Evolutionary conservation across 805 yeast species (phyloP), one percentile per base, ranked within the genome.

Genomic region (Starmerella khaoyaiensis): DNA sequence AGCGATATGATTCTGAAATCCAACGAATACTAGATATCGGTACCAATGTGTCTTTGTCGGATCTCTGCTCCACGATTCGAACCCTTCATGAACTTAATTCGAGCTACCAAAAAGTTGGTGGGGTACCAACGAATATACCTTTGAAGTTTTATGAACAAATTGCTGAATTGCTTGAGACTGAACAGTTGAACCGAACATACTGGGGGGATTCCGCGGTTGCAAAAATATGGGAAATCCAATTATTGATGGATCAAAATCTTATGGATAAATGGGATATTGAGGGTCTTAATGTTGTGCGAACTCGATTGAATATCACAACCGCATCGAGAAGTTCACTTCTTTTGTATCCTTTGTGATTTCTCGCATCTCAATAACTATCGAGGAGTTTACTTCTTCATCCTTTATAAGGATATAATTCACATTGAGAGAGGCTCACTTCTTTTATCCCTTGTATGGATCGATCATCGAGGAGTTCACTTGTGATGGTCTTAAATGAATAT

Each of bases 261-360:
- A 37, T 35, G 9, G 27, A 31, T 5, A 15, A 21, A 3, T 45
- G 46, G 48, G 28, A 20, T 8, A 35, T 33, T 12, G 17, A 20
- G 3, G 32, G 40, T 2, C 23, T 44, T 8, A 28, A n/a, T 4
- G n/a, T 12, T 4, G 21, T 44, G 21, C 41, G 48, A 6, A 33
- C n/a, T n/a, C n/a, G n/a, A n/a, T 24, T 12, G 31, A 11, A 12
- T 7, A 21, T 28, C 31, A 22, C 21, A 10, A 12, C 15, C 31
- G 5, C n/a, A 4, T 12, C 20, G 11, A 24, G 34, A 11, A 31
- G 34, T 21, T 11, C 34, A n/a, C 21, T 31, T 31, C 31, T 31
- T 18, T 19, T 36, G 25, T 19, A 22, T 5, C 38, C 38, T 17
- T 21, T 26, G 24, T 7, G 28, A 15, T 7, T 8, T 8, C 7